Conservation (phyloP, 2,329 filamentous ascomycete genomes). For the Xylariaceae sp. region DNA sequence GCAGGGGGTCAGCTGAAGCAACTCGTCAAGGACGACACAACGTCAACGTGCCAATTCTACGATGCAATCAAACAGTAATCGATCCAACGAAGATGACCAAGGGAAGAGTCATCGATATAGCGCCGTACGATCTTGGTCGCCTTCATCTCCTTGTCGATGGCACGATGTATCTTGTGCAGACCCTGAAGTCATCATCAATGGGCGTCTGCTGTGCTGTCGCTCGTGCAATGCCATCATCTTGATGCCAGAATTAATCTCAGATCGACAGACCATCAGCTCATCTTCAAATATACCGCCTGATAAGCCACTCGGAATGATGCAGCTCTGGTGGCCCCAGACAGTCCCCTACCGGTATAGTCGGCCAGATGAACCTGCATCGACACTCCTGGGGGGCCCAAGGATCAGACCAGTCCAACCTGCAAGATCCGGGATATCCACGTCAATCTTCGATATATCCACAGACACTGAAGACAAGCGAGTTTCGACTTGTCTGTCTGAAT, state of each 20-base stretch:
- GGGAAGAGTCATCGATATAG: background rate
- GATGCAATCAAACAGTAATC: too few species aligned
- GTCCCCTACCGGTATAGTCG: background rate
- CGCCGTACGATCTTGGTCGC: background rate
- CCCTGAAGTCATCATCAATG: background rate
- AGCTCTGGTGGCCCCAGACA: background rate
- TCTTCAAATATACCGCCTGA: background rate
- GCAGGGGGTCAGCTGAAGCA: too few species aligned
- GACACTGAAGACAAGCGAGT: background rate
- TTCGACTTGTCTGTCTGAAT: conserved; percentile 1
- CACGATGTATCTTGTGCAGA: background rate
- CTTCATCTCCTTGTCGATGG: background rate
- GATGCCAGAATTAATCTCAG: background rate
- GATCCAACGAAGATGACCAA: too few species aligned
- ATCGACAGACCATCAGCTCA: background rate
- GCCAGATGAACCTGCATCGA: background rate
- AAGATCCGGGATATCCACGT: background rate
- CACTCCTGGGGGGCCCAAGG: background rate
- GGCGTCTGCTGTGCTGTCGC: background rate
- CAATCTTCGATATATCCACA: background rate
- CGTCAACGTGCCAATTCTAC: too few species aligned
- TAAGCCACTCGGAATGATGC: background rate
- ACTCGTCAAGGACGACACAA: too few species aligned
- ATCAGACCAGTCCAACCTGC: background rate
- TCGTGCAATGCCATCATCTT: background rate